Conservation (phyloP, 139 green algal species). For the Edaphochlamys debaryana region DNA sequence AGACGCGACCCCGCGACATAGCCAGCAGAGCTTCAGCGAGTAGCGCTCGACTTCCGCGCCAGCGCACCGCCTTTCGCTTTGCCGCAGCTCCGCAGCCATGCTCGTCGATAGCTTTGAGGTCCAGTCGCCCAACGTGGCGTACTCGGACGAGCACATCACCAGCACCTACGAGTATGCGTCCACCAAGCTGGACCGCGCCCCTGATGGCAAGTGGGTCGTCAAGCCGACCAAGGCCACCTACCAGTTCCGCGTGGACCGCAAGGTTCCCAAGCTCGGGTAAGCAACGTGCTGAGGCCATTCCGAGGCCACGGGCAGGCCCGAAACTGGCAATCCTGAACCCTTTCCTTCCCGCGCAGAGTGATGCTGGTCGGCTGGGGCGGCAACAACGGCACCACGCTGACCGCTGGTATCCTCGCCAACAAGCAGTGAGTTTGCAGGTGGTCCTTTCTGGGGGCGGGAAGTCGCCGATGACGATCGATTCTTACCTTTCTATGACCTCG, state of each 20-base stretch:
- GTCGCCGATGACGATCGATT: too few species aligned
- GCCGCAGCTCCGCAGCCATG: slow-evolving; percentile 59
- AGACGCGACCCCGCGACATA: too few species aligned
- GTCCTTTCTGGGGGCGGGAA: too few species aligned
- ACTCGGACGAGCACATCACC: slow-evolving; percentile 82
- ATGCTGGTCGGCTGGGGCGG: slow-evolving; percentile 99
- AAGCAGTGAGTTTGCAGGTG: slow-evolving; percentile 79
- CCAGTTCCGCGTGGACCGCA: slow-evolving; percentile 86
- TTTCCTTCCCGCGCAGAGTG: slow-evolving; percentile 76
- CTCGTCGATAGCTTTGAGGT: slow-evolving; percentile 91
- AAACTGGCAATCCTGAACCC: too few species aligned
- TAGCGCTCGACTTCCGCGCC: too few species aligned
- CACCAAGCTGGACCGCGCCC: slow-evolving; percentile 73
- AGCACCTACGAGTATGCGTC: slow-evolving; percentile 90
- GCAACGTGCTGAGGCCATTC: too few species aligned
- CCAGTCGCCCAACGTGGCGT: slow-evolving; percentile 85
- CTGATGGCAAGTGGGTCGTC: slow-evolving; percentile 81
- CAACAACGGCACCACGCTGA: slow-evolving; percentile 99
- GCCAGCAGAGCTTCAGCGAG: too few species aligned
- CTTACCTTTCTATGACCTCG: too few species aligned
- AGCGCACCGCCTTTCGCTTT: background rate
- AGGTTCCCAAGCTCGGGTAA: slow-evolving; percentile 95
- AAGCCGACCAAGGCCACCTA: slow-evolving; percentile 78
- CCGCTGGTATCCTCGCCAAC: slow-evolving; percentile 96
- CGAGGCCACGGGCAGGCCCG: too few species aligned